Percentiles rank a stretch among this genome's conserved stretches.
These are phyloP conservation scores for Chionographis japonica DNA, from an alignment of 106 monocot genomes.

Conservation along the genomic window DNA sequence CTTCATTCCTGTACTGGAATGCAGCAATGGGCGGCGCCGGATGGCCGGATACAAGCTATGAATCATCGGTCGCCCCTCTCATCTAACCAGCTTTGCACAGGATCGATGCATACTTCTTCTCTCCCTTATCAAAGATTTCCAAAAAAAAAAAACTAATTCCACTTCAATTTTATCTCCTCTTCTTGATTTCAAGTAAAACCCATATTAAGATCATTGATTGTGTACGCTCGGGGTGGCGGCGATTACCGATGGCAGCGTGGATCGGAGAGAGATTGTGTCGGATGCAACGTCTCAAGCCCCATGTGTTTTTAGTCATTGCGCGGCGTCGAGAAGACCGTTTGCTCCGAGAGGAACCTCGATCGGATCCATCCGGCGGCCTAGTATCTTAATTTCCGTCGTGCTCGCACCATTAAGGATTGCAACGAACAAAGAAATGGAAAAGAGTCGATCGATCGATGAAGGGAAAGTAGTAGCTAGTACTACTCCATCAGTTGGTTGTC, in stretches of 20 bases:
- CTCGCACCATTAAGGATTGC: too few species aligned
- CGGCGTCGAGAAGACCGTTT: constrained; percentile 20
- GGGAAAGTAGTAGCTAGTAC: not conserved
- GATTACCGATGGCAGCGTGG: constrained; percentile 5
- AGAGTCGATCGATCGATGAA: not conserved
- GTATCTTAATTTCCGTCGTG: too few species aligned
- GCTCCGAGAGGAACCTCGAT: constrained; percentile 55
- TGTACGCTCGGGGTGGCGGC: not conserved
- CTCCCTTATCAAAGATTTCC: not conserved
- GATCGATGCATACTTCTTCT: constrained; percentile 3
- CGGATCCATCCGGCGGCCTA: constrained; percentile 24
- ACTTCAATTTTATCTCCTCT: not conserved
- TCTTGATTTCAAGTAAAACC: not conserved
- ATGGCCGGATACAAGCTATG: constrained; percentile 29
- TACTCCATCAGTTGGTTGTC: not conserved
- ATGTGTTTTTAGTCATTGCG: constrained; percentile 14
- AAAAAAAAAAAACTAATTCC: not conserved
- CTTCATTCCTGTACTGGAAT: constrained; percentile 22
- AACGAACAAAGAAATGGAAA: too few species aligned
- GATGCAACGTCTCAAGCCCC: constrained; percentile 32
- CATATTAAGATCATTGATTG: too few species aligned
- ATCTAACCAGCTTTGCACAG: constrained; percentile 22
- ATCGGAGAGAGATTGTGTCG: constrained; percentile 46
- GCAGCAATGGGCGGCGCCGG: constrained; percentile 6
- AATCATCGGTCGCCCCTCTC: constrained; percentile 43